Conservation (phyloP, 148 eudicot genomes). For the Linanthus parryae region DNA sequence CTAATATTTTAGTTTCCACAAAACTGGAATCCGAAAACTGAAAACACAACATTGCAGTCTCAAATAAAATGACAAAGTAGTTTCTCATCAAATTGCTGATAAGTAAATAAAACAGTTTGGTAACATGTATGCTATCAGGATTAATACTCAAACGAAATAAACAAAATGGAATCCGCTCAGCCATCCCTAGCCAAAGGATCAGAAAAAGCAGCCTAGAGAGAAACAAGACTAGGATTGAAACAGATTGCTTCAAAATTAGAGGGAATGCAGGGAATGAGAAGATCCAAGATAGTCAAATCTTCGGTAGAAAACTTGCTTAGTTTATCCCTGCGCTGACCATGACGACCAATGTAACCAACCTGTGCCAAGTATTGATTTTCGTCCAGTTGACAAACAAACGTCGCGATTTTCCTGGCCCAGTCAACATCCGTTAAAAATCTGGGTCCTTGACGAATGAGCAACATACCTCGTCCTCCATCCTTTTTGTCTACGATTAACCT, state of each 20-base stretch:
- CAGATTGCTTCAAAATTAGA: neutral
- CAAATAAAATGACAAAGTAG: no score
- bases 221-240: conserved; percentile 6
- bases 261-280: neutral
- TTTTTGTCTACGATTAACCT: neutral
- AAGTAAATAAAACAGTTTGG: no score
- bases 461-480: neutral
- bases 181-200: no score
- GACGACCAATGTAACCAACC: neutral
- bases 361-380: neutral
- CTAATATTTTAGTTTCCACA: no score
- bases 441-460: neutral
- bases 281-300: neutral
- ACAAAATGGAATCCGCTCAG: no score
- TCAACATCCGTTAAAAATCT: neutral
- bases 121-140: no score
- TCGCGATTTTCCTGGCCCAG: neutral
- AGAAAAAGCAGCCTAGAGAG: no score
- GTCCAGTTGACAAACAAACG: neutral
- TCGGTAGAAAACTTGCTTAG: conserved; percentile 3
- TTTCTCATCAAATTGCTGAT: no score
- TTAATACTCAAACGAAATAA: no score
- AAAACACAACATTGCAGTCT: no score
- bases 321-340: neutral
- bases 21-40: no score